phyloP scores from a whole-genome alignment of 176 grass and related monocot species.

The Carex myosuroides region DNA sequence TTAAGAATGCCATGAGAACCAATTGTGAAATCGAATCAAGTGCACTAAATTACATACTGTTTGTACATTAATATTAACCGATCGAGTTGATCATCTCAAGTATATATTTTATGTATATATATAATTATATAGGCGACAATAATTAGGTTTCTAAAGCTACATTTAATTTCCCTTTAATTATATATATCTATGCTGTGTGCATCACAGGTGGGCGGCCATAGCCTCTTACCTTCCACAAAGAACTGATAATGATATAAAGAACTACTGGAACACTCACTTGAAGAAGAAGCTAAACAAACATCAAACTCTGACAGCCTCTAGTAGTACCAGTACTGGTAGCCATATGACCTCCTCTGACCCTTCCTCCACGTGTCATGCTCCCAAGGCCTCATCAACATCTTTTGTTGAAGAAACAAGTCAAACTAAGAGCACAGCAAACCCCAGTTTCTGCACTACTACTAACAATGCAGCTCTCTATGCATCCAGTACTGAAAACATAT shows the following conservation, averaged over 20 bases:
- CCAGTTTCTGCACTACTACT: neutral
- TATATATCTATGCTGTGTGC: neutral
- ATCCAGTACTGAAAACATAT: slow-evolving; percentile 70
- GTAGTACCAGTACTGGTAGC: slow-evolving; percentile 13
- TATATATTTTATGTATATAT: neutral
- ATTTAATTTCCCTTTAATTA: neutral
- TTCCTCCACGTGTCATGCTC: neutral
- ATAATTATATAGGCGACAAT: neutral
- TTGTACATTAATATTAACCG: too few species aligned
- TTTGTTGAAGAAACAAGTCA: slow-evolving; percentile 9
- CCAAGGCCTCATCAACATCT: neutral
- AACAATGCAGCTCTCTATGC: slow-evolving; percentile 32
- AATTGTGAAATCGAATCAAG: neutral
- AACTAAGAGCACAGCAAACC: slow-evolving; percentile 6
- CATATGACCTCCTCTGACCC: slow-evolving; percentile 11
- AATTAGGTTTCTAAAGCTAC: neutral
- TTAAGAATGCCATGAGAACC: neutral
- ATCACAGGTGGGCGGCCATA: slow-evolving; percentile 65
- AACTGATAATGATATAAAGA: slow-evolving; percentile 95
- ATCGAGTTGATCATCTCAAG: neutral
- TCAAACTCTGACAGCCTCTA: slow-evolving; percentile 29
- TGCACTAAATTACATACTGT: neutral
- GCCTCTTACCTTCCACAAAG: slow-evolving; percentile 79
- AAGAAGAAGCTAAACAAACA: slow-evolving; percentile 87
- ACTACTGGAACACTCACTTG: slow-evolving; percentile 92